phyloP scores from a whole-genome alignment of 768 basidiomycete species.

The Collybiopsis luxurians region DNA sequence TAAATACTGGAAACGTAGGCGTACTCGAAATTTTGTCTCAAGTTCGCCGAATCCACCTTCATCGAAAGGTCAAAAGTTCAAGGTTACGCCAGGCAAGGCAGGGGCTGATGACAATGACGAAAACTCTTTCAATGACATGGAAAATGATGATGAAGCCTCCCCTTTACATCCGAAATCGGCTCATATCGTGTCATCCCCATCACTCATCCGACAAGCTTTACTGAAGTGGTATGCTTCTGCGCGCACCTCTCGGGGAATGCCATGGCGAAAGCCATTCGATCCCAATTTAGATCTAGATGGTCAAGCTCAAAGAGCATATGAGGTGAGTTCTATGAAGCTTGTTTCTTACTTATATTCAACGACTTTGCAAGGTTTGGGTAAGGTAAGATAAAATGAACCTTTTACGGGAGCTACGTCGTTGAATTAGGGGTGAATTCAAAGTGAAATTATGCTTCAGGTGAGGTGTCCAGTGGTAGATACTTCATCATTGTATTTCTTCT shows the following conservation, averaged over 20 bases:
- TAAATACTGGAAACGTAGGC: not conserved
- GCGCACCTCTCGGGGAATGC: conserved; percentile 75
- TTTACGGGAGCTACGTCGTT: not conserved
- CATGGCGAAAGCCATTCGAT: conserved; percentile 82
- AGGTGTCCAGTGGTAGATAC: no score
- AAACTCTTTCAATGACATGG: no score
- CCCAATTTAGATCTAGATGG: conserved; percentile 49
- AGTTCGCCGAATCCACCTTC: no score
- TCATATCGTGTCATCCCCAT: conserved; percentile 45
- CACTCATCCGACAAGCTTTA: conserved; percentile 47
- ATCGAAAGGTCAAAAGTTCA: no score
- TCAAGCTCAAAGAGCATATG: conserved; percentile 86
- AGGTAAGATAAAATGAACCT: not conserved
- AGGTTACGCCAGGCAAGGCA: no score
- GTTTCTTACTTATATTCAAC: not conserved
- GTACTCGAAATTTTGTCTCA: no score
- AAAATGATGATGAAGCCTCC: conserved; percentile 34
- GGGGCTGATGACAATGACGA: no score
- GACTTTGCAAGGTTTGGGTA: not conserved
- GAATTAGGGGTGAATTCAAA: not conserved
- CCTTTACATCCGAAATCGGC: conserved; percentile 40
- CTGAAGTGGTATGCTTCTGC: conserved; percentile 71
- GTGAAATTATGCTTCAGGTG: conserved; percentile 2
- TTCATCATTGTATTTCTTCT: not conserved
- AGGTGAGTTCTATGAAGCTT: conserved; percentile 47